A percentile compares a stretch with the other conserved stretches of the same genome.
phyloP scores from a whole-genome alignment of 106 monocot species.

The Allium cepa region DNA sequence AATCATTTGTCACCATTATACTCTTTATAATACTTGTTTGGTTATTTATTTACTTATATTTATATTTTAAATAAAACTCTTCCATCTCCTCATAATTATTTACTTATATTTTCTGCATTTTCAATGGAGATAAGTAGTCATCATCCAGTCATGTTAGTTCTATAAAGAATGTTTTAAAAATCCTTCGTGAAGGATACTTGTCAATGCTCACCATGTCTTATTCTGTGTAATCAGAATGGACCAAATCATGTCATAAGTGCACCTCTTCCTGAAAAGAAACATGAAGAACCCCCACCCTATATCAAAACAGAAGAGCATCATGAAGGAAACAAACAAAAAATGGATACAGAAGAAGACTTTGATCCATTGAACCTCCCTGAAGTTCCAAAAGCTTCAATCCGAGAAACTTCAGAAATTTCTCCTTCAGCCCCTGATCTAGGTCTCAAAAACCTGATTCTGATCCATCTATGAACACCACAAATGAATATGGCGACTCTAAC shows the following conservation, averaged over 20 bases:
- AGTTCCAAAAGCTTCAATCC: conserved; percentile 72
- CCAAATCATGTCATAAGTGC: conserved; percentile 36
- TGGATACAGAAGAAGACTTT: conserved; percentile 30
- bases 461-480: neutral
- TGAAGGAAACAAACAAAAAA: conserved; percentile 11
- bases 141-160: too few species aligned
- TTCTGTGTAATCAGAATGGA: conserved; percentile 59
- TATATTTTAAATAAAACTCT: too few species aligned
- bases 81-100: too few species aligned
- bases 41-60: too few species aligned
- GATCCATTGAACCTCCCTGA: conserved; percentile 69
- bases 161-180: too few species aligned
- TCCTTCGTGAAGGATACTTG: too few species aligned
- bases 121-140: too few species aligned
- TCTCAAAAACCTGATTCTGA: conserved; percentile 1
- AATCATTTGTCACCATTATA: too few species aligned
- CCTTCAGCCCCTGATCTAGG: conserved; percentile 11
- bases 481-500: conserved; percentile 9
- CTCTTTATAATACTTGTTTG: too few species aligned
- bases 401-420: conserved; percentile 13
- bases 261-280: conserved; percentile 43
- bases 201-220: neutral
- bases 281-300: conserved; percentile 21
- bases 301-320: conserved; percentile 20
- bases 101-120: too few species aligned